A percentile compares a stretch with the other conserved stretches of the same genome.
phyloP scores from a whole-genome alignment of 192 early-diverging fungal species.

The Chytriomyces sp. region DNA sequence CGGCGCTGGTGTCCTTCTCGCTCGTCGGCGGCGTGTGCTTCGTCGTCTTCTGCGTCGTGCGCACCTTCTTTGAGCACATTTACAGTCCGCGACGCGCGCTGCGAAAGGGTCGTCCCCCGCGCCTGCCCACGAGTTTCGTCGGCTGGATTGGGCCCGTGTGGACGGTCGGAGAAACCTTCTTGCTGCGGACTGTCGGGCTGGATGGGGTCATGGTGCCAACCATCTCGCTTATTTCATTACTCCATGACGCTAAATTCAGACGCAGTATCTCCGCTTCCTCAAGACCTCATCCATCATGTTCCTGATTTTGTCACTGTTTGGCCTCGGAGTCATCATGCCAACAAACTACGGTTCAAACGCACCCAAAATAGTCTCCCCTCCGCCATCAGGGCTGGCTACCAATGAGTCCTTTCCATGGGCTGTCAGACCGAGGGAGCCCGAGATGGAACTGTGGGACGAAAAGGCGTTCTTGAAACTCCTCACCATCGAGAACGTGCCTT shows the following conservation, averaged over 20 bases:
- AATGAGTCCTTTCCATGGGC: neutral
- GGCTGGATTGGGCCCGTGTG: conserved; percentile 43
- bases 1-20: conserved; percentile 42
- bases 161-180: conserved; percentile 37
- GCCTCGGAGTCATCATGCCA: conserved; percentile 47
- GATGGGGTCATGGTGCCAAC: conserved; percentile 48
- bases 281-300: conserved; percentile 49
- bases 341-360: conserved; percentile 56
- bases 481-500: conserved; percentile 53
- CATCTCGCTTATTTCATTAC: neutral
- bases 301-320: conserved; percentile 42
- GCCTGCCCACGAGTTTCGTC: conserved; percentile 37
- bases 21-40: conserved; percentile 47
- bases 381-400: conserved; percentile 6
- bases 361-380: no score
- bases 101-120: conserved; percentile 45
- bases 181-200: conserved; percentile 51
- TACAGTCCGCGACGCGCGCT: conserved; percentile 50
- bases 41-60: conserved; percentile 48
- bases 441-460: conserved; percentile 15
- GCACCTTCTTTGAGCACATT: conserved; percentile 45
- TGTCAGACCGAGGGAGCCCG: no score
- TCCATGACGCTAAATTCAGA: neutral
- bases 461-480: conserved; percentile 35
- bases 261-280: conserved; percentile 51